Conservation (phyloP, 2,329 filamentous ascomycete species). For the Dissoconium aciculare region DNA sequence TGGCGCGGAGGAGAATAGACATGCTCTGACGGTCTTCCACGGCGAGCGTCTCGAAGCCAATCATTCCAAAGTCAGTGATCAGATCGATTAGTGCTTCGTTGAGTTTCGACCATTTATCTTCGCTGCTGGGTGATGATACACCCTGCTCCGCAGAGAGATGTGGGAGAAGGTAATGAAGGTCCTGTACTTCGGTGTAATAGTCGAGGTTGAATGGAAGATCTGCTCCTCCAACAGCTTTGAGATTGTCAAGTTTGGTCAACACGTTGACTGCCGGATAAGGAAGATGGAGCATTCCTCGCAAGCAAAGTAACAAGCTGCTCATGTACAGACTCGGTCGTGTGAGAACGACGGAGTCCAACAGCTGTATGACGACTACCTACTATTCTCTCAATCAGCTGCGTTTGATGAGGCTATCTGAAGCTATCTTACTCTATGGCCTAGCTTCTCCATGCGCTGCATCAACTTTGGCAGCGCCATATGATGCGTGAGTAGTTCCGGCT, state of each 20-base stretch:
- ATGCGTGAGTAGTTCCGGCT: constrained; percentile 94
- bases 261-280: constrained; percentile 93
- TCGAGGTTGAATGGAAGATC: constrained; percentile 88
- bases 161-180: constrained; percentile 70
- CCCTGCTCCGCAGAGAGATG: constrained; percentile 62
- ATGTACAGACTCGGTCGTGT: constrained; percentile 91
- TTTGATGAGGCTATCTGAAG: constrained; percentile 17
- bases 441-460: constrained; percentile 76
- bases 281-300: constrained; percentile 96
- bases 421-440: constrained; percentile 71
- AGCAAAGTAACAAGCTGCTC: constrained; percentile 78
- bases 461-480: constrained; percentile 85
- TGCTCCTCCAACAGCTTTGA: constrained; percentile 55
- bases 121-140: constrained; percentile 19
- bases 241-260: constrained; percentile 92
- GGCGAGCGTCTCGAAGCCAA: constrained; percentile 82
- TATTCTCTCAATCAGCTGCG: constrained; percentile 24
- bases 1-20: constrained; percentile 76
- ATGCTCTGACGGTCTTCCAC: constrained; percentile 96
- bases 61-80: constrained; percentile 77
- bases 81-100: constrained; percentile 78
- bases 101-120: constrained; percentile 59
- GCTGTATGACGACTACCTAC: constrained; percentile 81
- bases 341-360: constrained; percentile 86
- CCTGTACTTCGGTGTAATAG: constrained; percentile 94